Base-by-base conservation (phyloP, 2,329 filamentous ascomycete genomes). In the Cladosporium sp. region DNA sequence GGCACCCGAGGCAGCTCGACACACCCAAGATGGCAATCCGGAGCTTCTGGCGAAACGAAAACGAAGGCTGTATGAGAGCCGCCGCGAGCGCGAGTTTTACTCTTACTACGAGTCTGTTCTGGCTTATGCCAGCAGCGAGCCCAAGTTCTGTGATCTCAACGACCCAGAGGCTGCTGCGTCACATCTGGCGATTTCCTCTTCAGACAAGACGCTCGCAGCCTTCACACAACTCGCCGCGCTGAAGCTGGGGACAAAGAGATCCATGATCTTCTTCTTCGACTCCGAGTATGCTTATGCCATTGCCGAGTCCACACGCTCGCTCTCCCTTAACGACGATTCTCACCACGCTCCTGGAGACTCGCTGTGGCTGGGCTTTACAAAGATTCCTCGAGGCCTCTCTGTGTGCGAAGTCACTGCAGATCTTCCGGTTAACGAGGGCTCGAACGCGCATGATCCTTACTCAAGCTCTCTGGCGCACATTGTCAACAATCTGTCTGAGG, bases 241-340 rank as follows among this genome's bases (percentile, higher is more conserved):
- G 55, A 73, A 79, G 0, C 71, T 82, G 43, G 72, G 75, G 12
- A 74, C 76, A 38, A 75, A 77, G 60, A 76, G 81, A 36, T 75
- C 74, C 28, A 79, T 83, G 74, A 75, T 84, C 5, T 82, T 80
- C 60, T 72, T 84, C 51, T 80, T 83, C 63, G 81, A 82, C 63
- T 66, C 70, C 2, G 70, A 72, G 2, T 74, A 74, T 15, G 80
- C 82, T 64, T 82, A 80, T 54, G 76, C 84, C 51, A 73, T 84
- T 40, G 81, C 81, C 34, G 81, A 83, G 65, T 77, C 79, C 7
- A 83, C 81, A 1, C 75, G 73, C 51, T 77, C 75, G 3, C 60
- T 82, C 3, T 77, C 78, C 14, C 66, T 80, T 1, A 60, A 66
- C 36, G 61, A 69, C 39, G 64, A 69, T 36, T 60, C 58, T 11